Conservation (phyloP, 2,329 filamentous ascomycete species). For the Phyllosticta ampelicida region DNA sequence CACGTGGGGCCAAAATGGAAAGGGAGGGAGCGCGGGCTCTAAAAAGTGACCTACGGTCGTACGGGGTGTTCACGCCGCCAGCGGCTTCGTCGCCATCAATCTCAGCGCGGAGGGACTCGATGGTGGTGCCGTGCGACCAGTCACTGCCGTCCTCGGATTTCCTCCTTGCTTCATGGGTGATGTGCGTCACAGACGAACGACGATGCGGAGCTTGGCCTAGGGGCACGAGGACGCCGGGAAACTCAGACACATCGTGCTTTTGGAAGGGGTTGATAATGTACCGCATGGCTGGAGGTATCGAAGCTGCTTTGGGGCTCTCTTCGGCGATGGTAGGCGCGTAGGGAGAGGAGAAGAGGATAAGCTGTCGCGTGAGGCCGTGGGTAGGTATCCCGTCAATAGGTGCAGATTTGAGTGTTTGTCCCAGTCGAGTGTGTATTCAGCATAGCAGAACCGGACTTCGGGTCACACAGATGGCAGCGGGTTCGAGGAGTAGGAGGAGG, state of each 20-base stretch:
- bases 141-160: conserved; percentile 29
- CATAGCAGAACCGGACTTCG: not conserved
- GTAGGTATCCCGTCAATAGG: not conserved
- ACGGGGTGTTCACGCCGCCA: conserved; percentile 52
- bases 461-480: not conserved
- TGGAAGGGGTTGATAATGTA: conserved; percentile 40
- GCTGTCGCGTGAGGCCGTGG: not conserved
- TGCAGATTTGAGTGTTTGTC: not conserved
- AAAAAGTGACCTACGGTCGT: conserved; percentile 57
- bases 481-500: not conserved
- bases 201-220: conserved; percentile 35
- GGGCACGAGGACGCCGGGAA: conserved; percentile 41
- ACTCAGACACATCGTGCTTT: conserved; percentile 39
- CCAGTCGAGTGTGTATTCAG: not conserved
- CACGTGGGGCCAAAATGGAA: not conserved
- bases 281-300: conserved; percentile 20
- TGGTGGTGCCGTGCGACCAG: conserved; percentile 31
- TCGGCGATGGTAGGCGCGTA: not conserved
- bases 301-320: not conserved
- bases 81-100: conserved; percentile 49
- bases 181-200: conserved; percentile 19
- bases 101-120: conserved; percentile 59
- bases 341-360: not conserved
- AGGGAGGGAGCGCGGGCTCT: not conserved
- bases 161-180: conserved; percentile 19